Percentiles rank a stretch among this genome's conserved stretches.
Conservation (phyloP, 345 rosid species). For the Excoecaria agallocha region DNA sequence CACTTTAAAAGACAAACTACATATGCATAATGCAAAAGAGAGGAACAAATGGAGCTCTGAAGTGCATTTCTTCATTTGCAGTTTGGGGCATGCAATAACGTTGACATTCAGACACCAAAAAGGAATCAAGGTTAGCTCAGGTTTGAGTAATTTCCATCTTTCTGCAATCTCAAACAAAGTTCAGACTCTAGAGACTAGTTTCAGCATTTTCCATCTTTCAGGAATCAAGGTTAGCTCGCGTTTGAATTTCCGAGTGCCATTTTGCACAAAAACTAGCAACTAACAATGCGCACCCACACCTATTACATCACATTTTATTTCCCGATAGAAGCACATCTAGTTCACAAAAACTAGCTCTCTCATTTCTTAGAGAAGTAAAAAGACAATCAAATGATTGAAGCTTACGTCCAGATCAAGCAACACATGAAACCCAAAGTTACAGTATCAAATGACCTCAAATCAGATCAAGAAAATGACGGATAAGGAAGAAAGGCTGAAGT, state of each 20-base stretch:
- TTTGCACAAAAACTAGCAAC: not conserved
- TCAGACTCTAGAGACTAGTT: not conserved
- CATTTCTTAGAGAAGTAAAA: not conserved
- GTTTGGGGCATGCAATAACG: not conserved
- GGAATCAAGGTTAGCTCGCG: too few species aligned
- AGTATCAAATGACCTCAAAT: constrained; percentile 10
- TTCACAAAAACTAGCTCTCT: not conserved
- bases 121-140: not conserved
- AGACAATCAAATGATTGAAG: not conserved
- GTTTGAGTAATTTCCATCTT: not conserved
- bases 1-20: not conserved
- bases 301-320: not conserved
- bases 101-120: not conserved
- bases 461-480: constrained; percentile 6
- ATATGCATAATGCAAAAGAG: not conserved
- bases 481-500: constrained; percentile 4
- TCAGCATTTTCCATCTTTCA: too few species aligned
- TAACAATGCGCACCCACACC: not conserved
- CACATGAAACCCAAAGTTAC: not conserved
- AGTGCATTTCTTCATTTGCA: not conserved
- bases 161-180: not conserved
- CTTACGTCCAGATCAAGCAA: not conserved
- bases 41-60: not conserved
- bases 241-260: too few species aligned
- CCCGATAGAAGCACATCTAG: not conserved